Base-by-base conservation (phyloP, 768 basidiomycete species). In the Sporobolomyces roseus region DNA sequence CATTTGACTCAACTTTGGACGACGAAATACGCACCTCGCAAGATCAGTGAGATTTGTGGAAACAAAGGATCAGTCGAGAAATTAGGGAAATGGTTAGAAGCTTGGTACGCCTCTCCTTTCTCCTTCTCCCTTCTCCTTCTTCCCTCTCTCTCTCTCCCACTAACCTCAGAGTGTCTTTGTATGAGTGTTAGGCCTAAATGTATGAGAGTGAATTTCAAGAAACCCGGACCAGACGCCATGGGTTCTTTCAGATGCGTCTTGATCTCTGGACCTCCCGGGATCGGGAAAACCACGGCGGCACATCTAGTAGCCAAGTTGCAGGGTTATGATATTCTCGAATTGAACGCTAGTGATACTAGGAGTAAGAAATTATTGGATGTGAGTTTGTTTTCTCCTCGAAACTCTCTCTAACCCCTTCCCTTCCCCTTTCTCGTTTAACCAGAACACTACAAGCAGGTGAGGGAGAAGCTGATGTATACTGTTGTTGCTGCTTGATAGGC, bases 281-380 rank as follows among this genome's bases (percentile, higher is more conserved):
- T 98, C 59, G 96, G 94, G 29, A 99, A 98, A 81, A 99, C 96
- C 5, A 96, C 93, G 1, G 88, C 88, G 68, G 96, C 94, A 3
- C 96, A 99, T 79, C 77, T 99, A 33, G 88, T 89, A 73, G 93
- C 93, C 2, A 88, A 89, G 75, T 79, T 90, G n/a, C 90, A 85
- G 33, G 94, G 93, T 0, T 96, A 88, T 74, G 90, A 87, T 3
- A 89, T 93, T 1, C 90, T 99, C 65, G 96, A 99, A 77, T 81
- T 98, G 65, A 99, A 99, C 75, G 96, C 96, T 2, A 94, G 92
- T 79, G 96, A 98, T 74, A 83, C 89, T 2, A 82, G 96, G 67
- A 97, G 92, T 78, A 98, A 98, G 83, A 96, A 94, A 79, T 85
- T 99, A 43, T 87, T 98, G 29, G 93, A 98, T 85, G 92, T 90